These are phyloP conservation scores for Sphaerostilbella broomeana DNA, from an alignment of 2,329 filamentous ascomycete genomes.

Conservation along the genomic window DNA sequence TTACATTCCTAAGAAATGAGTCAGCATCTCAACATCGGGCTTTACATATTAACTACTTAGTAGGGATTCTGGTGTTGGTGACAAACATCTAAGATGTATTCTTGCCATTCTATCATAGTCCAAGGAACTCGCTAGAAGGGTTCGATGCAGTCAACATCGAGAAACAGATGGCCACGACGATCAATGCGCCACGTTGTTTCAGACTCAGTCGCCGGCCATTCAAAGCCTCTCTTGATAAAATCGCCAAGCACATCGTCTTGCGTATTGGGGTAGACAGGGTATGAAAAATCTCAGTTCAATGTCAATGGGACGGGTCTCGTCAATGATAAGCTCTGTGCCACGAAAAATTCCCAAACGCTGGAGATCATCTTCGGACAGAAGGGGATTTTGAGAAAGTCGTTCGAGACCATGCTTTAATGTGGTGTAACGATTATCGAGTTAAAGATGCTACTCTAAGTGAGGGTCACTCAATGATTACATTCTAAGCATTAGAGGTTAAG, in stretches of 20 bases:
- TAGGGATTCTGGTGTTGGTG: too few relatives aligned
- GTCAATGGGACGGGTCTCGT: background rate
- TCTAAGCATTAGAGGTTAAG: too few relatives aligned
- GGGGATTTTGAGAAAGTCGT: background rate
- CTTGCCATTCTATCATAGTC: slow-evolving; percentile 2
- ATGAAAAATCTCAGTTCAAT: background rate
- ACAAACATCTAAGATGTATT: too few relatives aligned
- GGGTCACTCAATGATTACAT: too few relatives aligned
- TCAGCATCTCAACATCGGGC: too few relatives aligned
- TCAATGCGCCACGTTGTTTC: background rate
- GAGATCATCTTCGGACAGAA: background rate
- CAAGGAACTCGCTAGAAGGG: background rate
- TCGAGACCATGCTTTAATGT: background rate
- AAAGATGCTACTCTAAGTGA: slow-evolving; percentile 1
- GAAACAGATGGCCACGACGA: background rate
- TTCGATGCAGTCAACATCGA: background rate
- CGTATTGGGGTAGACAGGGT: background rate
- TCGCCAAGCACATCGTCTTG: background rate
- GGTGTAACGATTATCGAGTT: background rate
- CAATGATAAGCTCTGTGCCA: slow-evolving; percentile 1
- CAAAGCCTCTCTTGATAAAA: background rate
- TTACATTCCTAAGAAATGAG: too few relatives aligned
- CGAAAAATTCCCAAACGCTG: background rate
- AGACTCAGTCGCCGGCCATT: background rate
- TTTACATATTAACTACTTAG: too few relatives aligned